Evolutionary conservation across 1,139 yeast genomes (phyloP), one percentile per base, ranked within the genome.

Genomic region (Diutina neorugosa): DNA sequence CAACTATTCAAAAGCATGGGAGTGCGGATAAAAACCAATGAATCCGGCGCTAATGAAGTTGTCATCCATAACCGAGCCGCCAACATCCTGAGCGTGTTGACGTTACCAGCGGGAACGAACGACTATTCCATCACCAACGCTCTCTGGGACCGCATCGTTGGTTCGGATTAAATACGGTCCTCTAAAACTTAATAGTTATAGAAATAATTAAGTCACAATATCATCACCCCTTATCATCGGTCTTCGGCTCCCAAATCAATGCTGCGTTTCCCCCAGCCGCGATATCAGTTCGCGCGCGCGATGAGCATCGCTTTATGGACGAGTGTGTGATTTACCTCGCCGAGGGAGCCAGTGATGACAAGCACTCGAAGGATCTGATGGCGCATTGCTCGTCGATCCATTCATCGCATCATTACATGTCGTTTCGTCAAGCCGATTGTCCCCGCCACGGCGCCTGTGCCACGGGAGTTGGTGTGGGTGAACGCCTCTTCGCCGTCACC

Each of bases 401-500:
- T 55, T 69, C 78, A 16, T 69, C 82, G 0, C 75, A 74, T 53
- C 78, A 73, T 44, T 71, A 70, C 55, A 78, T 77, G 19, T 69
- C 75, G 51, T 81, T 77, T 63, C 74, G 86, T 61, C 78, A 78
- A 55, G 83, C 84, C 18, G 77, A 78, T 54, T 69, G 77, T 53
- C 68, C 75, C 1, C 60, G 59, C 42, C 68, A 77, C 59, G 82
- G 83, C 11, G 73, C 81, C 1, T 70, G 62, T 1, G 57, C 73
- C 20, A 72, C 79, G 7, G 79, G 79, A 0, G 58, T 70, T 5
- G 75, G 75, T 3, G 59, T 63, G 3, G 74, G 76, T 8, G 76
- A 75, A 55, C 69, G 79, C 53, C 66, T 82, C 18, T 75, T 86
- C 56, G 86, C 89, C 1, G 83, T 85, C 55, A 70, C 74, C 21